Base-by-base conservation (phyloP, 2,329 filamentous ascomycete genomes). In the Geosmithia flava region DNA sequence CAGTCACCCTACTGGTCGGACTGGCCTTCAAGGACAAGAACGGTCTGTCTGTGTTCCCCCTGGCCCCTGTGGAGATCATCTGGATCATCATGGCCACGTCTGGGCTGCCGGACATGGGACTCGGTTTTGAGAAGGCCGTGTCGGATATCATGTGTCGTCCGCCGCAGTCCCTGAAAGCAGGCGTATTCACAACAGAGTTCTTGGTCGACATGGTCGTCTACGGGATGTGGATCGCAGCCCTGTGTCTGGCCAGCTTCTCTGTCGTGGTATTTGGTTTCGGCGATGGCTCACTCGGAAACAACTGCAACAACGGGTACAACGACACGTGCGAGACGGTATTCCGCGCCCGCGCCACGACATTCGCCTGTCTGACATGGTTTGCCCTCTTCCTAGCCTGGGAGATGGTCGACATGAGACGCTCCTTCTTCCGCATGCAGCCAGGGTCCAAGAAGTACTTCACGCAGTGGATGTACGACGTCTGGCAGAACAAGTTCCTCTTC, bases 71-170 rank as follows among this genome's bases (percentile, higher is more conserved):
- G n/a, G 79, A 88, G 55, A 86, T 88, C 53, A 71, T 89, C 45
- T 89, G 84, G 85, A 81, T 89, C 53, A 87, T 87, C 60, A 87
- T 88, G 82, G 75, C 86, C 47, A 89, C 84, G 0, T 85, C 81
- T 44, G 81, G 79, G 19, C 71, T 87, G 55, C 83, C 84, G 2
- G 85, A 87, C 53, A 87, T 88, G 79, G 85, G 85, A 52, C 71
- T 89, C 3, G 84, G 85, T 3, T 83, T 87, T 63, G 84, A 89
- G 64, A 67, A 72, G 41, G 82, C 84, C 0, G 78, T 80, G 0
- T 75, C 82, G 0, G 82, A 85, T 58, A 81, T 88, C 52, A 78
- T 89, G 66, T 60, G 66, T 29, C 74, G 83, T 0, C 82, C 83
- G 1, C 85, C 85, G 0, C 47, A 50, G 45, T 50, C 33, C 13